Evolutionary conservation across 768 basidiomycete species (phyloP), one percentile per base, ranked within the genome.

Genomic region (Hysterangium stoloniferum): DNA sequence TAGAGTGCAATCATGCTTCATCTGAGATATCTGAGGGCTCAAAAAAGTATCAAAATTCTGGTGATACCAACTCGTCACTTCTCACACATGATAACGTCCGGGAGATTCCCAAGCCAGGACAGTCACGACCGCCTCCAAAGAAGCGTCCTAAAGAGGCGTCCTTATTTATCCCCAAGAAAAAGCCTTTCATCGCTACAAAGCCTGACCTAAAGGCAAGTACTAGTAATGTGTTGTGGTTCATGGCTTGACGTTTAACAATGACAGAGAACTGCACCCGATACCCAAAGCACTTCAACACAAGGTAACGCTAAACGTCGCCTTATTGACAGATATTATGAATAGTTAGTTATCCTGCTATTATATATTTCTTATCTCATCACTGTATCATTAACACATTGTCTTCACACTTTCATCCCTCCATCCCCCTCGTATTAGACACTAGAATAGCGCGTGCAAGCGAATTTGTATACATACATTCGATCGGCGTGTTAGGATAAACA

Each of bases 91-190:
- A 20, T 4, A 40, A 51, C 13, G 2, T 4, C 37, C 8, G 13
- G 27, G 33, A 59, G 20, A 52, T 60, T 49, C 56, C 48, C 31
- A 56, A 57, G 52, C 52, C 58, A 1, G 47, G 19, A 6, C 61
- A 56, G 37, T 54, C 65, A 1, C 62, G 53, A n/a, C 66, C 56
- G 15, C 62, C 61, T 2, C 56, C 13, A 61, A 58, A 56, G 32
- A 72, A 73, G 50, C 70, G 67, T 13, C 64, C 65, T 20, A 75
- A 75, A 54, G 67, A 67, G 57, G 66, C 62, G 12, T 64, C 69
- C 33, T 64, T 84, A 49, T 85, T 86, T 60, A 84, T 85, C 51
- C 82, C 83, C 1, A 84, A 77, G 58, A 79, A 77, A 60, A 52
- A 37, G 28, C n/a, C n/a, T n/a, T n/a, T n/a, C n/a, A n/a, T n/a